These are phyloP conservation scores for Rhodotorula diobovata DNA, from an alignment of 768 basidiomycete species.

Conservation along the genomic window DNA sequence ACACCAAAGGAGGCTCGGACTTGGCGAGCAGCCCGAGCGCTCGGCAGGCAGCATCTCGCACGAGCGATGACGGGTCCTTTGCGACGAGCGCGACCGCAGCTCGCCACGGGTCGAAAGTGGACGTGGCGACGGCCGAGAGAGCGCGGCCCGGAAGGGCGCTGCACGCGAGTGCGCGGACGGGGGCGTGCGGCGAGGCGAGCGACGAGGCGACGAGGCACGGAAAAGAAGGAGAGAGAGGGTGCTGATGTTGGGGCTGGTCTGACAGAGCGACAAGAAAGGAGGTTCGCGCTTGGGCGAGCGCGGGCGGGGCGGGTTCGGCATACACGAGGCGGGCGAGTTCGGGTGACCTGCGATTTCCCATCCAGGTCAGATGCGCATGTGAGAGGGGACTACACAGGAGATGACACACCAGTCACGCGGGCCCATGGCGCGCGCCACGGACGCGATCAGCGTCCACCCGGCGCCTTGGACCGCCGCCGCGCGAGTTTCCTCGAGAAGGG, in stretches of 20 bases:
- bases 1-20: neutral
- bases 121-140: neutral
- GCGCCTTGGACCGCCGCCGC: neutral
- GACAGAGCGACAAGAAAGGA: conserved; percentile 16
- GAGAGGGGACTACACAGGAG: too few relatives aligned
- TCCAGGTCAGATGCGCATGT: neutral
- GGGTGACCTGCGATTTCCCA: neutral
- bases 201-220: neutral
- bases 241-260: neutral
- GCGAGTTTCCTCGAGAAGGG: neutral
- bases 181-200: neutral
- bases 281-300: neutral
- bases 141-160: neutral
- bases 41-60: neutral
- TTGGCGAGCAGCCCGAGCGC: conserved; percentile 4
- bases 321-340: neutral
- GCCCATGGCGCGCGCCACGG: neutral
- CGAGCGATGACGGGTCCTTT: neutral
- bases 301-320: neutral
- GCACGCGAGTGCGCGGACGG: neutral
- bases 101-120: neutral
- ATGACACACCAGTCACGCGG: neutral
- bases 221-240: neutral
- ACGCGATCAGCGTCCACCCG: neutral
- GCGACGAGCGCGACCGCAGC: neutral